These are phyloP conservation scores for Acacia pycnantha DNA, from an alignment of 331 rosid species.

Conservation along the genomic window DNA sequence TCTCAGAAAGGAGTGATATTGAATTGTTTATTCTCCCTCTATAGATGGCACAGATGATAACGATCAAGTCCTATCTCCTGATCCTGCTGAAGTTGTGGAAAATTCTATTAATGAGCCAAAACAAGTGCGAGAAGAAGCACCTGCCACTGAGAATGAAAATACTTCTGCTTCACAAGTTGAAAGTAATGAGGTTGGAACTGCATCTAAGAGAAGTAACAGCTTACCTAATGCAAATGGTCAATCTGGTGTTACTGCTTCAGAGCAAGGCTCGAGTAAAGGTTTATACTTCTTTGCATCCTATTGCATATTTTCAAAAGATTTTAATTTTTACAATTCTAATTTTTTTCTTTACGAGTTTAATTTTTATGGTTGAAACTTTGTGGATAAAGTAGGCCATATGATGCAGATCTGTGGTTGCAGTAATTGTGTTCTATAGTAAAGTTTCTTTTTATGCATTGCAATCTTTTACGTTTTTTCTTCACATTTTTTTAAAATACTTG, in stretches of 20 bases:
- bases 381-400: slow-evolving; percentile 8
- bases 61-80: neutral
- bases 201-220: slow-evolving; percentile 24
- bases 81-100: neutral
- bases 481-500: neutral
- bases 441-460: neutral
- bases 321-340: neutral
- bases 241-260: slow-evolving; percentile 38
- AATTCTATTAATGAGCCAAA: neutral
- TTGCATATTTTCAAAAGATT: slow-evolving; percentile 7
- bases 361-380: neutral
- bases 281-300: slow-evolving; percentile 21
- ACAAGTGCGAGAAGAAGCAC: slow-evolving; percentile 5
- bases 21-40: neutral
- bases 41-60: neutral
- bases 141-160: neutral
- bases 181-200: neutral
- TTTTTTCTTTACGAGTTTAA: neutral
- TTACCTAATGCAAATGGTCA: slow-evolving; percentile 23
- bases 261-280: slow-evolving; percentile 56
- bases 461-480: neutral
- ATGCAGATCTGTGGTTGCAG: neutral
- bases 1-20: neutral
- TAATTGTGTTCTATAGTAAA: slow-evolving; percentile 10
- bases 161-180: neutral